These are phyloP conservation scores for Calonectria crousiana DNA, from an alignment of 2,329 filamentous ascomycete genomes.

Conservation along the genomic window DNA sequence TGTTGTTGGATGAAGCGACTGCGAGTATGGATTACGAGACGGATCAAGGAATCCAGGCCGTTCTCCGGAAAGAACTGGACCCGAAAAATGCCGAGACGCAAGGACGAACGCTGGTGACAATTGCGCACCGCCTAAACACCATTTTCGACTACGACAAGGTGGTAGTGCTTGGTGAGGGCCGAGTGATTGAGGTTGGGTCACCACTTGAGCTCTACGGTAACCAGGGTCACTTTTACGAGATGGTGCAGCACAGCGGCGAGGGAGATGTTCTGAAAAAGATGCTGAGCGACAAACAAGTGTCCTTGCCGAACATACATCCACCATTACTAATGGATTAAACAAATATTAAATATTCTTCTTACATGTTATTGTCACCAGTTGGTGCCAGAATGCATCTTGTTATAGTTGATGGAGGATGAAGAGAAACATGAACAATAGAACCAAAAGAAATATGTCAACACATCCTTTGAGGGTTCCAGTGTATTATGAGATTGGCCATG, in stretches of 20 bases:
- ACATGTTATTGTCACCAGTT: no score
- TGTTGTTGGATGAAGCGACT: slow-evolving; percentile 70
- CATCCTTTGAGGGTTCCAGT: no score
- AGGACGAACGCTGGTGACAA: slow-evolving; percentile 65
- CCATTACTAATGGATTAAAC: no score
- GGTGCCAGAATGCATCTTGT: no score
- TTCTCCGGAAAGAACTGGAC: slow-evolving; percentile 62
- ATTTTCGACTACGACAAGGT: slow-evolving; percentile 71
- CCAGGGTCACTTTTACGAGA: slow-evolving; percentile 63
- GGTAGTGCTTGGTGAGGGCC: slow-evolving; percentile 66
- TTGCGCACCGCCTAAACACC: slow-evolving; percentile 68
- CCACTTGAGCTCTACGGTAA: slow-evolving; percentile 59
- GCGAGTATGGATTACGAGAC: slow-evolving; percentile 71
- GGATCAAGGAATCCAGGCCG: slow-evolving; percentile 66
- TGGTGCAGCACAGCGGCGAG: slow-evolving; percentile 67
- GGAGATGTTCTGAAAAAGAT: slow-evolving; percentile 57
- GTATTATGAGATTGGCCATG: no score
- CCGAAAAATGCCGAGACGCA: slow-evolving; percentile 50
- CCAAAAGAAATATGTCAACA: no score
- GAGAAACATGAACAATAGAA: no score
- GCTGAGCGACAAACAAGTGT: slow-evolving; percentile 27
- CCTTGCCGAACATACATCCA: no score
- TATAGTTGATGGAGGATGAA: no score
- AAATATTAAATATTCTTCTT: no score
- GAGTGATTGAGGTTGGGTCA: slow-evolving; percentile 65